Evolutionary conservation across 2,329 filamentous ascomycete genomes (phyloP).

Genomic region (Huntiella omanensis): DNA sequence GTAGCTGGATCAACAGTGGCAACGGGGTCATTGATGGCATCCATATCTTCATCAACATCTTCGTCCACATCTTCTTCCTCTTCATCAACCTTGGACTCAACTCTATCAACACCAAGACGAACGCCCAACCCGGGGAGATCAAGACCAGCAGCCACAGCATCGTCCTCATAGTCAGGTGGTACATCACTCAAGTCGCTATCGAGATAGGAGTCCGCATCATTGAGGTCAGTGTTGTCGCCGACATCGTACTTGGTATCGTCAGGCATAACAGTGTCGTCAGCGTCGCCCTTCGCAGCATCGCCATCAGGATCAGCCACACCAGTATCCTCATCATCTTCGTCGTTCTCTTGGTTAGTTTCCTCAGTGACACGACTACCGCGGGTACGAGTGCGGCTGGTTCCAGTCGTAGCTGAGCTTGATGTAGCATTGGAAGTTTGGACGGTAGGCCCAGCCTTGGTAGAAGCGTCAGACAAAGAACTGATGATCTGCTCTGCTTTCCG

Average conservation of each 20-base stretch:
- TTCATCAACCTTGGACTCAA: conserved; percentile 8
- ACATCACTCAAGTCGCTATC: conserved; percentile 53
- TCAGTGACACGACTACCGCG: neutral
- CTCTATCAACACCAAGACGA: neutral
- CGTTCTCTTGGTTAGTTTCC: conserved; percentile 20
- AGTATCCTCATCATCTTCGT: conserved; percentile 20
- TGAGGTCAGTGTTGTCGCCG: conserved; percentile 16
- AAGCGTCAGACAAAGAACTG: conserved; percentile 1
- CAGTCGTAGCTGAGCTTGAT: neutral
- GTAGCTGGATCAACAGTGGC: conserved; percentile 10
- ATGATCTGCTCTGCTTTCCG: conserved; percentile 43
- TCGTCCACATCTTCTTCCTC: conserved; percentile 12
- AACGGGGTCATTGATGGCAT: conserved; percentile 12
- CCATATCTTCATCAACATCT: conserved; percentile 10
- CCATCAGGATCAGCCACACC: conserved; percentile 15
- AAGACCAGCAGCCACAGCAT: conserved; percentile 15
- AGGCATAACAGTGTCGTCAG: conserved; percentile 1
- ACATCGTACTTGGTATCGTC: conserved; percentile 16
- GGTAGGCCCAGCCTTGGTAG: neutral
- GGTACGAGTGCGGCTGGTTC: neutral
- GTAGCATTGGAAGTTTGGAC: neutral
- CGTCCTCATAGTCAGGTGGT: conserved; percentile 37
- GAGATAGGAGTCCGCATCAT: conserved; percentile 34
- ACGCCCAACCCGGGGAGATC: neutral
- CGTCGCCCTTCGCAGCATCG: conserved; percentile 15